Conservation (phyloP, 2,329 filamentous ascomycete species). For the Fusarium sp. region DNA sequence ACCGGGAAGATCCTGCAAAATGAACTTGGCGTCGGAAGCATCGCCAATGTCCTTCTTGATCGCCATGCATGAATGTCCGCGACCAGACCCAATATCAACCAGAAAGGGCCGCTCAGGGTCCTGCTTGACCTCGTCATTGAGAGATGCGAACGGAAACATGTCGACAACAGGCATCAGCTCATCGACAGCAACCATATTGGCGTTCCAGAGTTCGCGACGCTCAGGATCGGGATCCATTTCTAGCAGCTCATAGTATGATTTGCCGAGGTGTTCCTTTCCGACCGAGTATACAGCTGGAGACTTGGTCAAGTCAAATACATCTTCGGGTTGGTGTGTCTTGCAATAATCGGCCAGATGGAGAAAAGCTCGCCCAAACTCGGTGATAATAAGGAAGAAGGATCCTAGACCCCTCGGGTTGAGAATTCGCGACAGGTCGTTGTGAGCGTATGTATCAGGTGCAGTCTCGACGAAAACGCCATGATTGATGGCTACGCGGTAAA, state of each 20-base stretch:
- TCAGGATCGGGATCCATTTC: slow-evolving; percentile 46
- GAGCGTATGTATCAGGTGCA: slow-evolving; percentile 47
- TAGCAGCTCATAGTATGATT: slow-evolving; percentile 51
- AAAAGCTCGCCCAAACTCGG: slow-evolving; percentile 48
- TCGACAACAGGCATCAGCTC: slow-evolving; percentile 50
- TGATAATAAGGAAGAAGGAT: slow-evolving; percentile 47
- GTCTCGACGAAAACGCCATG: slow-evolving; percentile 49
- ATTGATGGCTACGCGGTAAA: slow-evolving; percentile 47
- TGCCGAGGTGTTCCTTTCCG: slow-evolving; percentile 48
- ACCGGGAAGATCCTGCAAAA: slow-evolving; percentile 51
- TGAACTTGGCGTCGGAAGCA: slow-evolving; percentile 43
- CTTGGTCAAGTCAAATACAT: slow-evolving; percentile 48
- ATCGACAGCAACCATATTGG: slow-evolving; percentile 47
- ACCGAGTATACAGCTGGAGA: slow-evolving; percentile 49
- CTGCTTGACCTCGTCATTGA: slow-evolving; percentile 46
- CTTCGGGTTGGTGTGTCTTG: slow-evolving; percentile 46
- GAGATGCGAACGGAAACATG: slow-evolving; percentile 51
- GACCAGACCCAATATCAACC: slow-evolving; percentile 49
- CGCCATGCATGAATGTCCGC: slow-evolving; percentile 48
- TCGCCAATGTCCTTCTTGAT: slow-evolving; percentile 43
- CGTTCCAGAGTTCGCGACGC: slow-evolving; percentile 50
- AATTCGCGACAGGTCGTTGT: slow-evolving; percentile 48
- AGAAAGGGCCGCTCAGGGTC: slow-evolving; percentile 47
- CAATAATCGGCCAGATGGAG: slow-evolving; percentile 48
- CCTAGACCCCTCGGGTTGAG: slow-evolving; percentile 46